Base-by-base conservation (phyloP, 805 yeast species). In the Candida sakaeoensis region DNA sequence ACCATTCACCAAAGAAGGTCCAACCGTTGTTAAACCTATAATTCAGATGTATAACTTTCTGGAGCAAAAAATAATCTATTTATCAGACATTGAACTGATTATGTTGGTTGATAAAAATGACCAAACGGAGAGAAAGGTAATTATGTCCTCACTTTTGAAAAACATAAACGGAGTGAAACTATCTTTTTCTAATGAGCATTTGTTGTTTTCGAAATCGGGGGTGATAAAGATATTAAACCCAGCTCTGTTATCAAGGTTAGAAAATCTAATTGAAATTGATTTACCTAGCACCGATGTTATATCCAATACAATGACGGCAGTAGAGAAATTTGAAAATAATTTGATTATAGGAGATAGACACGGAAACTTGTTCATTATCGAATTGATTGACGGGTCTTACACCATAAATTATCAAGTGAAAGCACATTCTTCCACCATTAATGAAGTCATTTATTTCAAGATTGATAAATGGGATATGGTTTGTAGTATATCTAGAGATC, bases 401-500 rank as follows among this genome's bases (percentile, higher is more conserved):
- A 47, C 49, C 7, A 16, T 41, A 30, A 47, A 48, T 10, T 63
- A 47, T 48, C 57, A 53, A 5, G 51, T 62, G 0, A 68, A 72
- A 31, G 77, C 79, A 1, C 82, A 79, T 46, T 73, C 76, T 17
- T 74, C 79, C 6, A 57, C 74, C 8, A 56, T 78, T 12, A 77
- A 74, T 43, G 79, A 72, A 32, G 49, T 77, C 2, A 40, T 55
- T 1, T 60, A 54, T 37, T 72, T 74, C 40, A 50, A 55, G 31
- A 40, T 60, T 3, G 59, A 45, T 0, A 44, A 45, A 0, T 18
- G 25, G n/a, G 50, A 59, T 26, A 63, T 72, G 34, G 50, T 73
- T 4, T 67, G 69, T 14, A 70, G 77, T 28, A 72, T 74, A 19
- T 75, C 83, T 1, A 57, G 86, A 30, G 87, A 81, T 52, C 52